Evolutionary conservation across 768 basidiomycete genomes (phyloP).

Genomic region (Suillus sp.): DNA sequence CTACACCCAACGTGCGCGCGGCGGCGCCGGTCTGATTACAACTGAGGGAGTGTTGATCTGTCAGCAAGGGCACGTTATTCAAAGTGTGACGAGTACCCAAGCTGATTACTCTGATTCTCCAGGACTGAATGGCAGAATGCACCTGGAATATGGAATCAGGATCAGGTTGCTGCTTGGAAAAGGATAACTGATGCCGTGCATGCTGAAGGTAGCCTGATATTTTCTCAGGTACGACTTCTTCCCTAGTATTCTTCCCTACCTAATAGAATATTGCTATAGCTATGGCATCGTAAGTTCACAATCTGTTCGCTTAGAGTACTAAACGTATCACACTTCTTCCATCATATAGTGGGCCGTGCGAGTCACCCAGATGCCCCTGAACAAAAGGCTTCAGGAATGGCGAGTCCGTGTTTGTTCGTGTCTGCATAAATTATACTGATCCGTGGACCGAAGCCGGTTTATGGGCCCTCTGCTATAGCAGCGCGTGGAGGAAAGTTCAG

Average conservation of each 20-base stretch:
- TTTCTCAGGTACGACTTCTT: conserved; percentile 36
- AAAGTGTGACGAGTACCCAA: too few species aligned
- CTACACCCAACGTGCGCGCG: too few species aligned
- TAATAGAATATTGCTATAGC: conserved; percentile 20
- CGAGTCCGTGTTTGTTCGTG: too few species aligned
- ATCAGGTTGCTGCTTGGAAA: conserved; percentile 47
- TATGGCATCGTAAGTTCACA: conserved; percentile 41
- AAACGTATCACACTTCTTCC: neutral
- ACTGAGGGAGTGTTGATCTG: conserved; percentile 36
- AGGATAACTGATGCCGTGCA: conserved; percentile 51
- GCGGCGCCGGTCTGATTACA: too few species aligned
- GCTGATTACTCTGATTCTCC: neutral
- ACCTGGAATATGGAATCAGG: conserved; percentile 38
- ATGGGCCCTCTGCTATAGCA: conserved; percentile 38
- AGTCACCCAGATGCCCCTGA: conserved; percentile 42
- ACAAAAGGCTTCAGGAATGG: conserved; percentile 39
- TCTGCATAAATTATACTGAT: neutral
- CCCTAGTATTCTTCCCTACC: neutral
- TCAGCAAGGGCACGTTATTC: conserved; percentile 41
- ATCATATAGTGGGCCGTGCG: conserved; percentile 25
- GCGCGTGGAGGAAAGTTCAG: conserved; percentile 46
- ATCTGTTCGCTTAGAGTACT: neutral
- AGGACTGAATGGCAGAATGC: conserved; percentile 48
- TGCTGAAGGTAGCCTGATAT: conserved; percentile 36
- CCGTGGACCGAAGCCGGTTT: conserved; percentile 38